A percentile compares a stretch with the other conserved stretches of the same genome.
These are phyloP conservation scores for Euphorbia pulcherrima DNA, from an alignment of 345 rosid species.

Conservation along the genomic window DNA sequence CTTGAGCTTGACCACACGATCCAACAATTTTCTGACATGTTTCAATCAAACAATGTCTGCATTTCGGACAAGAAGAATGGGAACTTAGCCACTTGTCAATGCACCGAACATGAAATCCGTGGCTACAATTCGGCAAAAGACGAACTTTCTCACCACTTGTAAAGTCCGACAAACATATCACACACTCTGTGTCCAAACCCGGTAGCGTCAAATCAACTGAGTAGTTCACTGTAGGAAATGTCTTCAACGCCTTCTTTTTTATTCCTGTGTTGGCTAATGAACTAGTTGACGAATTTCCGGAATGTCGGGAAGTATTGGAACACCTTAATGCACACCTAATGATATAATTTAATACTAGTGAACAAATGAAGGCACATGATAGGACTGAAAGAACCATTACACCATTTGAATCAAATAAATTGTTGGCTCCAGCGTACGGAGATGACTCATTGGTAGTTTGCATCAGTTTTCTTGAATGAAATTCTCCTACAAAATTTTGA, in stretches of 20 bases:
- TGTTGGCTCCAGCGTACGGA: constrained; percentile 6
- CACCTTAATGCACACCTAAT: constrained; percentile 39
- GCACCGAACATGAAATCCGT: constrained; percentile 61
- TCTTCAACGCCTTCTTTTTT: constrained; percentile 36
- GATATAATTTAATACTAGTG: constrained; percentile 43
- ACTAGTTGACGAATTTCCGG: constrained; percentile 15
- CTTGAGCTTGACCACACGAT: constrained; percentile 32
- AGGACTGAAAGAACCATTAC: constrained; percentile 50
- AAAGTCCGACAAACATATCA: constrained; percentile 51
- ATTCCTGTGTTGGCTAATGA: constrained; percentile 37
- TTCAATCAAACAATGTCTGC: constrained; percentile 65
- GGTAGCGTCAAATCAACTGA: constrained; percentile 34
- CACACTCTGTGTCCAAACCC: constrained; percentile 49
- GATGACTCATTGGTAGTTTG: constrained; percentile 27
- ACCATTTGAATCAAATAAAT: constrained; percentile 32
- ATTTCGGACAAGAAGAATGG: constrained; percentile 62
- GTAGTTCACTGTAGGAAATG: constrained; percentile 46
- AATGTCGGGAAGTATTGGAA: constrained; percentile 29
- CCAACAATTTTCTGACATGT: constrained; percentile 77
- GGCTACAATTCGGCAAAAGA: constrained; percentile 62
- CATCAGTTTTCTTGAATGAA: constrained; percentile 50
- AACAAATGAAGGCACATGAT: constrained; percentile 46
- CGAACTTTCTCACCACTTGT: constrained; percentile 34
- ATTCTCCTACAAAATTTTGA: constrained; percentile 29
- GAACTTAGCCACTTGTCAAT: constrained; percentile 65